These are phyloP conservation scores for Gossypium longicalyx DNA, from an alignment of 345 rosid species.

Conservation along the genomic window DNA sequence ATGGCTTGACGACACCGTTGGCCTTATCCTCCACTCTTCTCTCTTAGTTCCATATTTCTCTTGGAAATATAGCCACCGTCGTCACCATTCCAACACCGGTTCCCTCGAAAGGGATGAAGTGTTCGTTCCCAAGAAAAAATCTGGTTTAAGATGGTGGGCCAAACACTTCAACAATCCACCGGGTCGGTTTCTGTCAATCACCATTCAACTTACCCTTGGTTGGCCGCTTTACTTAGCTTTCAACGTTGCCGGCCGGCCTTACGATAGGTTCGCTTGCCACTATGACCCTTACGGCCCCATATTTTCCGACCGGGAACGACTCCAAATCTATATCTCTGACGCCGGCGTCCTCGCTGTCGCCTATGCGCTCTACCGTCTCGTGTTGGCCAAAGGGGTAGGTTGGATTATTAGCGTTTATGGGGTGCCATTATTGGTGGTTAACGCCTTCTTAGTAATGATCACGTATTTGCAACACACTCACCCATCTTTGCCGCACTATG, in stretches of 20 bases:
- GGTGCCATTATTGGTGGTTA: slow-evolving; percentile 64
- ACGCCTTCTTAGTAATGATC: slow-evolving; percentile 60
- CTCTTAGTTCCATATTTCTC: slow-evolving; percentile 93
- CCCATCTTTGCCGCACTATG: slow-evolving; percentile 74
- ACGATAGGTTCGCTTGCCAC: slow-evolving; percentile 70
- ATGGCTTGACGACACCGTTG: slow-evolving; percentile 81
- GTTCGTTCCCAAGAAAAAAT: slow-evolving; percentile 68
- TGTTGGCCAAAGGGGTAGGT: slow-evolving; percentile 48
- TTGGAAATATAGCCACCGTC: slow-evolving; percentile 89
- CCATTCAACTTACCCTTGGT: slow-evolving; percentile 55
- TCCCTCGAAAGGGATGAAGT: slow-evolving; percentile 86
- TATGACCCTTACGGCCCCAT: slow-evolving; percentile 75
- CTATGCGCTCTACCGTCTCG: slow-evolving; percentile 53
- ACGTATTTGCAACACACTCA: slow-evolving; percentile 92
- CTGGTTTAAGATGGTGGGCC: slow-evolving; percentile 42
- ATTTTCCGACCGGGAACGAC: slow-evolving; percentile 64
- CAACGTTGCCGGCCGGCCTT: slow-evolving; percentile 76
- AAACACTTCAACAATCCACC: slow-evolving; percentile 72
- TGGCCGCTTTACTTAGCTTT: slow-evolving; percentile 85
- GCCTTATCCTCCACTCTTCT: slow-evolving; percentile 71
- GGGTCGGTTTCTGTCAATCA: slow-evolving; percentile 49
- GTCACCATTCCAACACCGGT: slow-evolving; percentile 87
- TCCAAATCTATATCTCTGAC: slow-evolving; percentile 67
- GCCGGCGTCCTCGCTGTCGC: slow-evolving; percentile 53
- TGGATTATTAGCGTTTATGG: slow-evolving; percentile 64